phyloP scores from a whole-genome alignment of 148 eudicot species.

The Talinum fruticosum region DNA sequence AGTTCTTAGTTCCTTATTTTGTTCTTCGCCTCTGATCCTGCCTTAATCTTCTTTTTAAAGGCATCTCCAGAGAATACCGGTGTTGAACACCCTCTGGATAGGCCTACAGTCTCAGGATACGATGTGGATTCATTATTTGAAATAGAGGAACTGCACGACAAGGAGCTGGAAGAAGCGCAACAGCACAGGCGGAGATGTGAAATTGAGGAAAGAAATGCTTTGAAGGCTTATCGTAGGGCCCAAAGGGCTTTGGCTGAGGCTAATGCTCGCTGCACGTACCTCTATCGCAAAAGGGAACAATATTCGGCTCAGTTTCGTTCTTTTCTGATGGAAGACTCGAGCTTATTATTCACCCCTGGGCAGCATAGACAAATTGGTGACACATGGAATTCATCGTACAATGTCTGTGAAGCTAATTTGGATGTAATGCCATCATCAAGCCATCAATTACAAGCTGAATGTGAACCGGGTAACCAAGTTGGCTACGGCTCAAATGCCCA shows the following conservation, averaged over 20 bases:
- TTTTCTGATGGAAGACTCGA: constrained; percentile 47
- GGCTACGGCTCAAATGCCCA: constrained; percentile 37
- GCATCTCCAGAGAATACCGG: constrained; percentile 32
- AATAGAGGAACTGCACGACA: constrained; percentile 58
- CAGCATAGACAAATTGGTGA: constrained; percentile 32
- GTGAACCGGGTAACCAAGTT: constrained; percentile 32
- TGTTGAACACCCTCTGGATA: constrained; percentile 28
- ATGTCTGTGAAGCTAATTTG: constrained; percentile 34
- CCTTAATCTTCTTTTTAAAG: constrained; percentile 29
- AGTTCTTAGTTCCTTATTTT: not conserved
- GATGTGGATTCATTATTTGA: constrained; percentile 48
- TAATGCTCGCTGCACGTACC: constrained; percentile 59
- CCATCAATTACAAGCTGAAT: constrained; percentile 34
- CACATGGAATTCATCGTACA: constrained; percentile 28
- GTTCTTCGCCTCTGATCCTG: constrained; percentile 16
- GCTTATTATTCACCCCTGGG: constrained; percentile 34
- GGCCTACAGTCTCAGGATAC: constrained; percentile 21
- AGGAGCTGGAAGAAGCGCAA: constrained; percentile 77
- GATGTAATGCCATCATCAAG: constrained; percentile 37
- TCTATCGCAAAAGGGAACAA: constrained; percentile 56
- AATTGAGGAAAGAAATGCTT: constrained; percentile 68
- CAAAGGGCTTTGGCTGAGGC: constrained; percentile 70
- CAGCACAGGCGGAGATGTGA: constrained; percentile 68
- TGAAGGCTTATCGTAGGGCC: constrained; percentile 57
- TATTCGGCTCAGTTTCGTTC: constrained; percentile 50